phyloP scores from a whole-genome alignment of 1,284 basidiomycete genomes.

The Acaromyces ingoldii region DNA sequence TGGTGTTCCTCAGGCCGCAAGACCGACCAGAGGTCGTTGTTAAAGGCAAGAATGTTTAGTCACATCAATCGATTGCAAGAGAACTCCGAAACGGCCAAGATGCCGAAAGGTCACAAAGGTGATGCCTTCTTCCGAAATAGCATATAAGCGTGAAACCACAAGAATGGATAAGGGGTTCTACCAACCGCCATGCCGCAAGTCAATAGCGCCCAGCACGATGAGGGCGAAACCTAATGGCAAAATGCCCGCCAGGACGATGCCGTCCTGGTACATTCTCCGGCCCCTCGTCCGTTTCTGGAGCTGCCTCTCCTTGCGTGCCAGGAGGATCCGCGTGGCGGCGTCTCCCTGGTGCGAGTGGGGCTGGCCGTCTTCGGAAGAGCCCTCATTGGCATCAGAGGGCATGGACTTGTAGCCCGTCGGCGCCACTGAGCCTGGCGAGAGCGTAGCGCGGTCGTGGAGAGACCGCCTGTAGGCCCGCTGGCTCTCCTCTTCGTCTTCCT shows the following conservation, averaged over 20 bases:
- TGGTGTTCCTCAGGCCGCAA: too few relatives aligned
- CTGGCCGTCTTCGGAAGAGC: too few relatives aligned
- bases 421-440: neutral
- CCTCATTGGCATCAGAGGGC: constrained; percentile 6
- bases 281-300: constrained; percentile 26
- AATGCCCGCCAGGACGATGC: constrained; percentile 13
- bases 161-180: too few relatives aligned
- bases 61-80: too few relatives aligned
- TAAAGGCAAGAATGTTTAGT: too few relatives aligned
- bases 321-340: constrained; percentile 39
- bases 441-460: neutral
- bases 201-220: constrained; percentile 14
- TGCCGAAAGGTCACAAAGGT: too few relatives aligned
- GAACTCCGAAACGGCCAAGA: too few relatives aligned
- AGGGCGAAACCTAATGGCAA: constrained; percentile 16
- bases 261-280: constrained; percentile 15
- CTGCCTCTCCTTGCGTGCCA: constrained; percentile 44
- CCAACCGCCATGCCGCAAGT: constrained; percentile 12
- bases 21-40: too few relatives aligned
- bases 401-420: constrained; percentile 8
- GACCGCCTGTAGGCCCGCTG: neutral
- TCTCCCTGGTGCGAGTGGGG: constrained; percentile 32
- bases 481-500: neutral
- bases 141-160: too few relatives aligned
- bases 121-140: too few relatives aligned